These are phyloP conservation scores for Halophytophthora batemanensis DNA, from an alignment of 352 stramenopile genomes.

Conservation along the genomic window DNA sequence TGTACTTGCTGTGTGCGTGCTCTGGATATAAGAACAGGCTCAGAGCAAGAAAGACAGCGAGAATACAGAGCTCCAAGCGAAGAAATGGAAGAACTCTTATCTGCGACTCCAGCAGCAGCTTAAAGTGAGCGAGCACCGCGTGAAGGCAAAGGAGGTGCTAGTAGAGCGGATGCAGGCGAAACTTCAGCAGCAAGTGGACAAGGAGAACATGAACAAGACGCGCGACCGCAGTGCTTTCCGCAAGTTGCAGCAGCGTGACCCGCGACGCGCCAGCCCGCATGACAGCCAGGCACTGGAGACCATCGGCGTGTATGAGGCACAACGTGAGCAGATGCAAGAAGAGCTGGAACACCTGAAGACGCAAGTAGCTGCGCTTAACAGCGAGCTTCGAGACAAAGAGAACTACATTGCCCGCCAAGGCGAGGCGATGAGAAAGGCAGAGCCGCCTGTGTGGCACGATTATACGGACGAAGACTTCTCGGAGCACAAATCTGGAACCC, in stretches of 20 bases:
- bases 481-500: constrained; percentile 4
- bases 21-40: constrained; percentile 22
- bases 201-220: constrained; percentile 57
- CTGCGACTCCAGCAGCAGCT: constrained; percentile 79
- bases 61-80: constrained; percentile 41
- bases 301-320: constrained; percentile 66
- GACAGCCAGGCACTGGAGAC: constrained; percentile 69
- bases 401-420: constrained; percentile 55
- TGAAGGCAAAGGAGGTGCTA: constrained; percentile 83
- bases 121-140: constrained; percentile 82
- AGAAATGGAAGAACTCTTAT: constrained; percentile 59
- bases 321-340: constrained; percentile 69
- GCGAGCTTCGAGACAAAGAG: constrained; percentile 76
- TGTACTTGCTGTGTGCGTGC: constrained; percentile 6
- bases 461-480: constrained; percentile 7
- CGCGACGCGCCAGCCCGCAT: constrained; percentile 42
- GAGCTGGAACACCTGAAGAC: constrained; percentile 65
- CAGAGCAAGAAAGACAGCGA: constrained; percentile 49
- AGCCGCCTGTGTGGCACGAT: constrained; percentile 30
- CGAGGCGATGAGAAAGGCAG: constrained; percentile 13
- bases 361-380: constrained; percentile 60
- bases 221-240: constrained; percentile 59
- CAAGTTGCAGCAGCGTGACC: constrained; percentile 65
- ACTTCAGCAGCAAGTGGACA: constrained; percentile 74
- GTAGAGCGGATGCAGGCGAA: constrained; percentile 82